These are phyloP conservation scores for Diutina catenulata DNA, from an alignment of 1,139 yeast species.

Conservation along the genomic window DNA sequence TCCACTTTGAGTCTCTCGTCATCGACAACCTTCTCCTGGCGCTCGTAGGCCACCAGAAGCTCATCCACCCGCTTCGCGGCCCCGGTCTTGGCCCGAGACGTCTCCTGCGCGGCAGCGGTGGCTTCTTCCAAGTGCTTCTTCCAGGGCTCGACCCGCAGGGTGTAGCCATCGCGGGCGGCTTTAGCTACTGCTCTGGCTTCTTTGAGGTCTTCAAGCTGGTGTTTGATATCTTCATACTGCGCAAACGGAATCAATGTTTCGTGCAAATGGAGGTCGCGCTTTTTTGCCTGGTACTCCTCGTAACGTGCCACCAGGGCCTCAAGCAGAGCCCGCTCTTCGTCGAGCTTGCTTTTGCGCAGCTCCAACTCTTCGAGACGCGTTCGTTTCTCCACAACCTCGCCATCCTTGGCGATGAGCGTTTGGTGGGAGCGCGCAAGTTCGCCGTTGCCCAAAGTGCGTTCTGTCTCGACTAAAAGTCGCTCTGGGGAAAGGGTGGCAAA, in stretches of 20 bases:
- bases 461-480: constrained; percentile 63
- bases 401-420: constrained; percentile 41
- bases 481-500: constrained; percentile 79
- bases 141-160: constrained; percentile 20
- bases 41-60: too few species aligned
- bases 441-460: constrained; percentile 65
- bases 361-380: constrained; percentile 20
- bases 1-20: too few species aligned
- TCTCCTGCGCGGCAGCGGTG: too few species aligned
- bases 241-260: constrained; percentile 51
- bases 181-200: constrained; percentile 30
- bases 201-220: constrained; percentile 28
- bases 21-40: too few species aligned
- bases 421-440: constrained; percentile 47
- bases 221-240: constrained; percentile 40
- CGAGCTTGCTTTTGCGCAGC: constrained; percentile 18
- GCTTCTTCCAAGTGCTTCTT: constrained; percentile 11
- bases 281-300: constrained; percentile 27
- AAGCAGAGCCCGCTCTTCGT: constrained; percentile 19
- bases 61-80: too few species aligned
- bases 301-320: constrained; percentile 28
- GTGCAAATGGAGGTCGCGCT: constrained; percentile 36
- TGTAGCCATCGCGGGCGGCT: constrained; percentile 19
- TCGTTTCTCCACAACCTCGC: constrained; percentile 17
- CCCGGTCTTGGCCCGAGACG: too few species aligned